Evolutionary conservation across 2,329 filamentous ascomycete species (phyloP).

Genomic region (Thelonectria rubi): DNA sequence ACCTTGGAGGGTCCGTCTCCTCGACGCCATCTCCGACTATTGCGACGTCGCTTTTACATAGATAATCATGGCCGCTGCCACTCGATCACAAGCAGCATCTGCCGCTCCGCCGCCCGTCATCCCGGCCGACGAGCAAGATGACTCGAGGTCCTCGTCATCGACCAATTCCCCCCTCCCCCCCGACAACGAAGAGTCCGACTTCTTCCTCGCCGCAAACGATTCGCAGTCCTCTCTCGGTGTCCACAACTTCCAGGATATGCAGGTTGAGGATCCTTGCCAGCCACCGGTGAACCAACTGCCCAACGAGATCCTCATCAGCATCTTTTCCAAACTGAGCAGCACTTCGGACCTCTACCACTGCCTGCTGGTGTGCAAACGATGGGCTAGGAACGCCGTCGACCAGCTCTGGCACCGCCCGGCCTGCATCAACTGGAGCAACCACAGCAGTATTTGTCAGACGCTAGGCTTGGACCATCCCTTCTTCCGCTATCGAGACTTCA

Average conservation of each 20-base stretch:
- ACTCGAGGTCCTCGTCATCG: constrained; percentile 71
- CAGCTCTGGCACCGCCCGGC: constrained; percentile 94
- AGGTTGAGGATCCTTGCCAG: constrained; percentile 72
- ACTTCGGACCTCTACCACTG: constrained; percentile 83
- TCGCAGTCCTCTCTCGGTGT: constrained; percentile 91
- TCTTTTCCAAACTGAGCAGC: constrained; percentile 84
- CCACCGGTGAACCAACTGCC: constrained; percentile 88
- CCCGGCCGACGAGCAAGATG: constrained; percentile 54
- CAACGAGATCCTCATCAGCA: constrained; percentile 91
- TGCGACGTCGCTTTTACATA: constrained; percentile 17
- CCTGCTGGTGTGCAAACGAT: constrained; percentile 93
- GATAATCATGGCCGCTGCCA: constrained; percentile 38
- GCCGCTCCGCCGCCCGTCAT: constrained; percentile 33
- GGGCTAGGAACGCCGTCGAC: constrained; percentile 92
- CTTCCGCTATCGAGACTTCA: constrained; percentile 89
- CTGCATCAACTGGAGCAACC: constrained; percentile 86
- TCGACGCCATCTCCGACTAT: not conserved
- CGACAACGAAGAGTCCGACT: constrained; percentile 93
- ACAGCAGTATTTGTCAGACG: constrained; percentile 82
- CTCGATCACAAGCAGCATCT: constrained; percentile 30
- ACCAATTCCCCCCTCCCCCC: constrained; percentile 78
- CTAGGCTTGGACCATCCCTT: constrained; percentile 77
- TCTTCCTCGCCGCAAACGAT: constrained; percentile 88
- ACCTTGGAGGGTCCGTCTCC: constrained; percentile 2
- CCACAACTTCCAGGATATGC: constrained; percentile 79